Percentiles rank a stretch among this genome's conserved stretches.
Evolutionary conservation across 441 rosid genomes (phyloP).

Genomic region (Mallotus repandus): DNA sequence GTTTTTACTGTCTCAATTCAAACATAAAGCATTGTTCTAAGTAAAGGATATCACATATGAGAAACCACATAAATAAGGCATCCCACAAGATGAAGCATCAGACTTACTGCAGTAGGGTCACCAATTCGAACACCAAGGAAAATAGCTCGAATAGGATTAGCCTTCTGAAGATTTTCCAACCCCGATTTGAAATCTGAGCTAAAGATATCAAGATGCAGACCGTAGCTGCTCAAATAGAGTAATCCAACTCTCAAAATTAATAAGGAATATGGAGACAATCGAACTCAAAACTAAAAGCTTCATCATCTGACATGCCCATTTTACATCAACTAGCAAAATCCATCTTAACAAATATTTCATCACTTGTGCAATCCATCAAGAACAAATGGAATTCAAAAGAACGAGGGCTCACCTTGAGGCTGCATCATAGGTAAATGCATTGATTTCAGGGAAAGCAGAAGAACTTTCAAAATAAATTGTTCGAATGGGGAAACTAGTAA

Average conservation of each 20-base stretch:
- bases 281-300: not conserved
- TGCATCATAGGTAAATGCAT: slow-evolving; percentile 81
- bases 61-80: slow-evolving; percentile 6
- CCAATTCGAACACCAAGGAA: slow-evolving; percentile 99
- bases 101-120: slow-evolving; percentile 98
- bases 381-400: slow-evolving; percentile 3
- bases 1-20: slow-evolving; percentile 14
- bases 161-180: slow-evolving; percentile 76
- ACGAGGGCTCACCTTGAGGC: slow-evolving; percentile 56
- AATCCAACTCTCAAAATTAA: slow-evolving; percentile 16
- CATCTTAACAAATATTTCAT: slow-evolving; percentile 1
- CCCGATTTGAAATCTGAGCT: slow-evolving; percentile 94
- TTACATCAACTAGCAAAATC: slow-evolving; percentile 4
- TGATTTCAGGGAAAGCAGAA: slow-evolving; percentile 89
- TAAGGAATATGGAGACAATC: not conserved
- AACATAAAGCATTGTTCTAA: slow-evolving; percentile 3
- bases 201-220: slow-evolving; percentile 76
- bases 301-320: slow-evolving; percentile 10
- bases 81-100: slow-evolving; percentile 13
- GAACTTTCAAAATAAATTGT: slow-evolving; percentile 91
- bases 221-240: slow-evolving; percentile 61
- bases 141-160: slow-evolving; percentile 87
- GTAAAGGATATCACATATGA: slow-evolving; percentile 4
- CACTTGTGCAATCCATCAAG: not conserved
- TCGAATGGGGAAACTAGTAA: slow-evolving; percentile 68